Base-by-base conservation (phyloP, 148 eudicot species). In the Camellia sinensis region DNA sequence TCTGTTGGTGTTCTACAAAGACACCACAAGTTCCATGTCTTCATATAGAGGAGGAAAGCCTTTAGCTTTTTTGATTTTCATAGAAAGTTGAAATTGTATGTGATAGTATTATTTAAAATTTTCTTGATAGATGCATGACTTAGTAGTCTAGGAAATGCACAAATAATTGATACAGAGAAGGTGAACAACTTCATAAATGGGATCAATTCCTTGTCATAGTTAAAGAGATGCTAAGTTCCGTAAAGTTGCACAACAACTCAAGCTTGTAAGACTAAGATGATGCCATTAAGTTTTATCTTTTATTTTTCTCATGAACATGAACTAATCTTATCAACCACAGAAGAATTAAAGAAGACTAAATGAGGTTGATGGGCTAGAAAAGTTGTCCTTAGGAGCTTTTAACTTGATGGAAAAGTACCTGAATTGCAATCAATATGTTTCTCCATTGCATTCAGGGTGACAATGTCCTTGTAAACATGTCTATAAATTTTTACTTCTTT, bases 381-480 rank as follows among this genome's bases (percentile, higher is more conserved):
- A 8, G 43, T 61, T 29, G 19, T 53, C 37, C n/a, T 2, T 15
- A 14, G 59, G 54, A 46, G 77, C 52, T 46, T 52, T 46, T 21
- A 60, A 52, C 22, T 29, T 40, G 11, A 71, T 65, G n/a, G 10
- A 71, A 46, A 56, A 71, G 69, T 78, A 90, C 96, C 96, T 92
- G 93, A 69, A 92, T 90, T 64, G 50, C 92, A 89, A 73, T 92
- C 88, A 37, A 92, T 80, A 64, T 85, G 86, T 4, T 56, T 79
- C 62, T 76, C 85, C 62, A 92, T 89, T 80, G 87, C 88, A 18
- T 78, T 79, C 56, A 85, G 67, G 14, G 88, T 89, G 40, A 92
- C 92, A 77, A 88, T 92, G 61, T 85, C 89, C 86, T 83, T 86
- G 83, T 92, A 90, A 74, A 89, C 89, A 90, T 90, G 96, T 8